phyloP scores from a whole-genome alignment of 495 filamentous ascomycete species.

The Neurospora sp. region DNA sequence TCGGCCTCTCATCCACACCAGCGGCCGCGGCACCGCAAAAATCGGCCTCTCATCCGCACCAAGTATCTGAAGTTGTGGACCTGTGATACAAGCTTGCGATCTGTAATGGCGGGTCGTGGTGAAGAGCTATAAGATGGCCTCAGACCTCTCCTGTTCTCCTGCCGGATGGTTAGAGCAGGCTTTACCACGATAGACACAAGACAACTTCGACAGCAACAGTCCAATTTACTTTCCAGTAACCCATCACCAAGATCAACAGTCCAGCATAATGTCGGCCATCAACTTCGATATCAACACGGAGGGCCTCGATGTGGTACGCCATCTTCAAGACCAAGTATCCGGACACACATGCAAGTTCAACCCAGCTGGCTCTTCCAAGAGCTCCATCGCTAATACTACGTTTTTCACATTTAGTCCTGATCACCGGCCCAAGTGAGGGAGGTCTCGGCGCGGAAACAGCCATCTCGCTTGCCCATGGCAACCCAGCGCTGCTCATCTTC shows the following conservation, averaged over 20 bases:
- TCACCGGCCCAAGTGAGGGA: constrained; percentile 40
- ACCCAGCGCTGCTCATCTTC: constrained; percentile 34
- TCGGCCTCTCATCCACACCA: not conserved
- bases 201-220: not conserved
- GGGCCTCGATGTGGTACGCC: constrained; percentile 24
- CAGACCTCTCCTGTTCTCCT: not conserved
- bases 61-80: not conserved
- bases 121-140: not conserved
- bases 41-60: not conserved
- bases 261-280: not conserved
- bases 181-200: not conserved
- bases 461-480: constrained; percentile 30
- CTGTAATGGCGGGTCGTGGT: not conserved
- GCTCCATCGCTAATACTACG: not conserved
- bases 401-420: constrained; percentile 22
- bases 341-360: constrained; percentile 26
- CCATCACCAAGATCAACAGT: not conserved
- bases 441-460: constrained; percentile 40
- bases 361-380: not conserved
- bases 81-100: not conserved
- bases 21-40: not conserved
- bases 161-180: not conserved
- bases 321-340: constrained; percentile 29
- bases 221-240: not conserved
- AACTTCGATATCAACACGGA: constrained; percentile 15